Percentiles rank a stretch among this genome's conserved stretches.
Evolutionary conservation across 495 filamentous ascomycete genomes (phyloP).

Genomic region (Daldinia loculata): DNA sequence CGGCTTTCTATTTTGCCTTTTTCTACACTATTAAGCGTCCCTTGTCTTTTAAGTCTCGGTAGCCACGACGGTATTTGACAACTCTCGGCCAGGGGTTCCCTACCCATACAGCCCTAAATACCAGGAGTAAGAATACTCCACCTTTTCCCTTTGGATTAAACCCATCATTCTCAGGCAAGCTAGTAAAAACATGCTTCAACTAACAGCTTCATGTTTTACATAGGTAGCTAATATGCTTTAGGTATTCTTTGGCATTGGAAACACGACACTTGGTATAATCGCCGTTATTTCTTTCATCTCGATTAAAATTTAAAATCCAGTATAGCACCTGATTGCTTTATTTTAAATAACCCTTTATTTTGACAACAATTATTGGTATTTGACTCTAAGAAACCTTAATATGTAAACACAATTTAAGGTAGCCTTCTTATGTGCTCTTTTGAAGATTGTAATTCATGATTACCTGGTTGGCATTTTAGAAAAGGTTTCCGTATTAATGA

Average conservation of each 20-base stretch:
- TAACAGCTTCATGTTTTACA: not conserved
- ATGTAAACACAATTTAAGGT: not conserved
- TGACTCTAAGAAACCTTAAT: not conserved
- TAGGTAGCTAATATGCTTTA: too few species aligned
- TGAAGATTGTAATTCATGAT: not conserved
- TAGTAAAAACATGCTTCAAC: not conserved
- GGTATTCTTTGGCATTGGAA: not conserved
- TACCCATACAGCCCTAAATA: conserved; percentile 22
- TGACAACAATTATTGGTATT: too few species aligned
- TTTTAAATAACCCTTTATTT: too few species aligned
- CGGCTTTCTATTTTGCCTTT: not conserved
- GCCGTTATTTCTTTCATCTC: not conserved
- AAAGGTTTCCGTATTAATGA: not conserved
- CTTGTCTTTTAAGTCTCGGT: not conserved
- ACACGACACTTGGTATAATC: not conserved
- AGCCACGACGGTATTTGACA: conserved; percentile 16
- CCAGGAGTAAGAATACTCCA: conserved; percentile 12
- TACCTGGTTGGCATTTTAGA: not conserved
- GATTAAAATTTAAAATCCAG: not conserved
- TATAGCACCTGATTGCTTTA: too few species aligned
- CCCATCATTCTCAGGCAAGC: conserved; percentile 18
- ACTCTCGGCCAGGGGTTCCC: conserved; percentile 18
- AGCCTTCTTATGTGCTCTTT: not conserved
- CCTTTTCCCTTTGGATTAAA: conserved; percentile 1
- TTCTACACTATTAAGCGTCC: not conserved